Base-by-base conservation (phyloP, 768 basidiomycete genomes). In the Gymnopilus dilepis region DNA sequence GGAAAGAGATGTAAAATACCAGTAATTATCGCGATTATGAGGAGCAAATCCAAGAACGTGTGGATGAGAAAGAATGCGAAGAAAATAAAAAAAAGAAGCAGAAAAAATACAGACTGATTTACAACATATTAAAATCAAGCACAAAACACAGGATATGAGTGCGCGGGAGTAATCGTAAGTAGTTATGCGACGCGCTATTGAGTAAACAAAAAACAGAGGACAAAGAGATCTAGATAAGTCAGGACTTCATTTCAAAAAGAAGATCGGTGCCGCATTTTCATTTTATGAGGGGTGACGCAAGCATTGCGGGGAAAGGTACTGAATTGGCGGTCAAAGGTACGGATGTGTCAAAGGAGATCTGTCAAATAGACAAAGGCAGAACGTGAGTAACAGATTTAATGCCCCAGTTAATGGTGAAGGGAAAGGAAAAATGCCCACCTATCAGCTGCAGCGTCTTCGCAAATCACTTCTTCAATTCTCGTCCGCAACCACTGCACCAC, bases 401-500 rank as follows among this genome's bases (percentile, higher is more conserved):
- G n/a, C n/a, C 21, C 33, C 7, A 40, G 12, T n/a, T 17, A 26
- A 47, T 9, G 54, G 13, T 28, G 33, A 53, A 54, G 11, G 48
- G 47, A 52, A 58, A 24, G 56, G 31, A 56, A 48, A 58, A 63
- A 48, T 48, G 61, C 74, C 70, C 69, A 79, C 78, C 80, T 74
- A 59, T 80, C 87, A 69, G 78, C 83, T 47, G 81, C 69, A 19
- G 86, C 82, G 61, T 91, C 89, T 9, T 83, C 82, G 65, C 86
- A 88, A 26, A 82, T 76, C 1, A 91, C 88, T 30, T 84, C 84
- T 15, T 82, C 83, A 47, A 92, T 80, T 59, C 90, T 76, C 56
- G 74, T 78, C 70, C 80, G 82, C 67, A 92, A 67, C 90, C 90
- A 92, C 67, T 78, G 77, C 64, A 90, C 74, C 48, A 92, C 88